These are phyloP conservation scores for Podila verticillata DNA, from an alignment of 192 early-diverging fungal genomes.

Conservation along the genomic window DNA sequence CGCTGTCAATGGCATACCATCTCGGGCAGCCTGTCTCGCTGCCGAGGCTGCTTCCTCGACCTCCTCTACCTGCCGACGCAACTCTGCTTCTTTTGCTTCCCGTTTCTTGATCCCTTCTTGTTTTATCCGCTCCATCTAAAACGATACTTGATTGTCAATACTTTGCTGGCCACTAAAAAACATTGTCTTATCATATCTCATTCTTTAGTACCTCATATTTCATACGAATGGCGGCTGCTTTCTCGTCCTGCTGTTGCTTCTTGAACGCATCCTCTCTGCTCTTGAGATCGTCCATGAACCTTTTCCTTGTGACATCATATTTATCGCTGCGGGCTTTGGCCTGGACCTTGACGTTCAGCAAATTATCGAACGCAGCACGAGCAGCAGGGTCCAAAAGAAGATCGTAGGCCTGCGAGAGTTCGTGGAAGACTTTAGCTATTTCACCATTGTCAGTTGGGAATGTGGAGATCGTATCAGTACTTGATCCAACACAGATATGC, in stretches of 20 bases:
- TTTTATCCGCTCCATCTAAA: conserved; percentile 34
- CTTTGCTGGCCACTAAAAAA: neutral
- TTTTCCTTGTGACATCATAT: conserved; percentile 56
- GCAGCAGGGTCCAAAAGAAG: conserved; percentile 54
- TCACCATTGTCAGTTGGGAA: neutral
- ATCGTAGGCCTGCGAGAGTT: conserved; percentile 55
- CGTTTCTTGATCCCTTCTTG: conserved; percentile 23
- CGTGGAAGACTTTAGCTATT: conserved; percentile 58
- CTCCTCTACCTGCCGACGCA: conserved; percentile 26
- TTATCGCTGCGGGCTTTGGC: conserved; percentile 52
- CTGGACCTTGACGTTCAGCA: conserved; percentile 55
- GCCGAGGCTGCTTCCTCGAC: conserved; percentile 11
- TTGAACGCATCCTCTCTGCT: conserved; percentile 56
- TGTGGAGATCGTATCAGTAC: no score
- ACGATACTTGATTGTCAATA: neutral
- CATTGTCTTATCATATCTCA: neutral
- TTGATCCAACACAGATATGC: no score
- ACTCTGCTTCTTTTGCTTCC: conserved; percentile 28
- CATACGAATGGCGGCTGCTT: conserved; percentile 51
- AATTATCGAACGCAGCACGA: conserved; percentile 55
- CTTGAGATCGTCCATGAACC: conserved; percentile 58
- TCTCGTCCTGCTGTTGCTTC: conserved; percentile 54
- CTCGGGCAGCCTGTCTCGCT: conserved; percentile 11
- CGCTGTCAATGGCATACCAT: conserved; percentile 11
- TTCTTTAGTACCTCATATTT: conserved; percentile 36